phyloP scores from a whole-genome alignment of 768 basidiomycete genomes.

The Candolleomyces aberdarensis region DNA sequence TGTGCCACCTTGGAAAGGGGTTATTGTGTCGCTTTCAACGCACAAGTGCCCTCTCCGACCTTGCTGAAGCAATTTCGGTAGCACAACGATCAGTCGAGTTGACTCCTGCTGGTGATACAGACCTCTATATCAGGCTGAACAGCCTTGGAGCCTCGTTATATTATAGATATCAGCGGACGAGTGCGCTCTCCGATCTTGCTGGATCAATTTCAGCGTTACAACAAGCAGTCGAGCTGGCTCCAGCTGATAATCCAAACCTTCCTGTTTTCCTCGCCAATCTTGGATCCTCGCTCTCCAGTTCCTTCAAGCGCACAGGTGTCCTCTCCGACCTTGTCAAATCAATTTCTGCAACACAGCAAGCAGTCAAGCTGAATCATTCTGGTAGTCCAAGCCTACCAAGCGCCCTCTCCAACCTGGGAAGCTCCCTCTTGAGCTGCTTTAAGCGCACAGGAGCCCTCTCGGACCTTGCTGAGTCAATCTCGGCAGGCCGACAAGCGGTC shows the following conservation, averaged over 20 bases:
- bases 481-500: background rate
- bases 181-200: conserved; percentile 16
- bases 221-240: conserved; percentile 4
- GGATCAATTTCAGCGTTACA: conserved; percentile 6
- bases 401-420: conserved; percentile 9
- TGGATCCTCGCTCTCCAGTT: conserved; percentile 12
- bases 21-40: too few species aligned
- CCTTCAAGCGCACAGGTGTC: conserved; percentile 4
- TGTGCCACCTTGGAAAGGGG: too few species aligned
- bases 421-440: too few species aligned
- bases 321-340: conserved; percentile 12
- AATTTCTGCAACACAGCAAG: conserved; percentile 6
- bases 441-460: background rate
- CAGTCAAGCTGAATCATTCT: conserved; percentile 7
- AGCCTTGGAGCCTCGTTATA: conserved; percentile 16
- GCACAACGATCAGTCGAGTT: background rate
- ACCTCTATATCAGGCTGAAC: conserved; percentile 13
- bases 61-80: background rate
- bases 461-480: background rate
- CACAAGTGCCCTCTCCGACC: too few species aligned
- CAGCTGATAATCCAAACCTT: background rate
- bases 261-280: conserved; percentile 3
- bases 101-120: conserved; percentile 14
- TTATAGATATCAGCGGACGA: conserved; percentile 17
- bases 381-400: conserved; percentile 4